phyloP scores from a whole-genome alignment of 331 rosid species.

The Malus hybrid region DNA sequence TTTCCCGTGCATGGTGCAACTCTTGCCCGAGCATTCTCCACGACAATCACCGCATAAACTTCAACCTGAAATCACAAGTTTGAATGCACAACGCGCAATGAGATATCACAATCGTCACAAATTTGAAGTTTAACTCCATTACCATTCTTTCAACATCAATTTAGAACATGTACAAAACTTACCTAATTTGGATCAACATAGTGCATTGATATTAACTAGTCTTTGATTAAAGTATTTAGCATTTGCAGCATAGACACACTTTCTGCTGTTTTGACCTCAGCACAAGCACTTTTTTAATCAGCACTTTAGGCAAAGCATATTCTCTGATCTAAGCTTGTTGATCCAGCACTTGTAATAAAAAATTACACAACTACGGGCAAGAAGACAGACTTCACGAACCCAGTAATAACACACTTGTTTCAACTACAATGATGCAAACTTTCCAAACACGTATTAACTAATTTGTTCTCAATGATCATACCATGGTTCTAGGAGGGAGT shows the following conservation, averaged over 20 bases:
- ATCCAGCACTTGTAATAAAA: neutral
- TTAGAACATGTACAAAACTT: neutral
- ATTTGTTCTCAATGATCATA: neutral
- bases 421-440: neutral
- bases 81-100: neutral
- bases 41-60: neutral
- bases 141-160: neutral
- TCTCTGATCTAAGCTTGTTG: neutral
- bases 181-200: neutral
- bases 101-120: neutral
- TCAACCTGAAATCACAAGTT: conserved; percentile 1
- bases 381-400: too few relatives aligned
- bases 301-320: neutral
- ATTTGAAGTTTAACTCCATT: neutral
- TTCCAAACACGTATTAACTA: neutral
- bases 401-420: too few relatives aligned
- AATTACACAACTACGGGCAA: neutral
- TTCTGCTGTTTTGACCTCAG: neutral
- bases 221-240: neutral
- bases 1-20: neutral
- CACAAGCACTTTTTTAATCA: neutral
- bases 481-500: neutral
- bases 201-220: neutral
- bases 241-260: neutral
- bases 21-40: neutral